phyloP scores from a whole-genome alignment of 306 rosid species.

The Inga laurina region DNA sequence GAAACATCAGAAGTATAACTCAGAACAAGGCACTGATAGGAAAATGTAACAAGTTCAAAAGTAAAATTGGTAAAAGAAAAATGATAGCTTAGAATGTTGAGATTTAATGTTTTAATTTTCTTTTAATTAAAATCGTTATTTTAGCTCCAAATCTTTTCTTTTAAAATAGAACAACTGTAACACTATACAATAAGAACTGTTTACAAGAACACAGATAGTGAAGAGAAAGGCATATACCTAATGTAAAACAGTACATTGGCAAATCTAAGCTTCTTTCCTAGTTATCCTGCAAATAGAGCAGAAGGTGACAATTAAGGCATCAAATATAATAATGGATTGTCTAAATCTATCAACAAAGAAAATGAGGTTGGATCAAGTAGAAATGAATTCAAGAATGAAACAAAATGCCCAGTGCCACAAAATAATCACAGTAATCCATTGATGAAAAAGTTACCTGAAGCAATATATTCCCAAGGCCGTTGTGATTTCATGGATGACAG shows the following conservation, averaged over 20 bases:
- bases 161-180: neutral
- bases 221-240: conserved; percentile 41
- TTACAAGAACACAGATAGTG: conserved; percentile 8
- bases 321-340: neutral
- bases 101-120: neutral
- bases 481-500: conserved; percentile 81
- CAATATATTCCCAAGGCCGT: conserved; percentile 87
- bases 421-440: neutral
- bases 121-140: neutral
- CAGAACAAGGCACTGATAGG: neutral
- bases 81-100: neutral
- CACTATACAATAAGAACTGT: neutral
- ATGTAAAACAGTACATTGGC: conserved; percentile 22
- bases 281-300: conserved; percentile 67
- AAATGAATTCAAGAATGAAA: conserved; percentile 19
- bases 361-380: conserved; percentile 3
- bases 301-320: conserved; percentile 8
- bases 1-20: conserved; percentile 24
- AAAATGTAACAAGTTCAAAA: neutral
- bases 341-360: neutral
- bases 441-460: conserved; percentile 71
- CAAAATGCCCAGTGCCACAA: neutral
- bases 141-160: neutral
- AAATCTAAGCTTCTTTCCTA: conserved; percentile 78
- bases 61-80: neutral